These are phyloP conservation scores for Nannizziopsis arthrosporioides DNA, from an alignment of 2,329 filamentous ascomycete genomes.

Conservation along the genomic window DNA sequence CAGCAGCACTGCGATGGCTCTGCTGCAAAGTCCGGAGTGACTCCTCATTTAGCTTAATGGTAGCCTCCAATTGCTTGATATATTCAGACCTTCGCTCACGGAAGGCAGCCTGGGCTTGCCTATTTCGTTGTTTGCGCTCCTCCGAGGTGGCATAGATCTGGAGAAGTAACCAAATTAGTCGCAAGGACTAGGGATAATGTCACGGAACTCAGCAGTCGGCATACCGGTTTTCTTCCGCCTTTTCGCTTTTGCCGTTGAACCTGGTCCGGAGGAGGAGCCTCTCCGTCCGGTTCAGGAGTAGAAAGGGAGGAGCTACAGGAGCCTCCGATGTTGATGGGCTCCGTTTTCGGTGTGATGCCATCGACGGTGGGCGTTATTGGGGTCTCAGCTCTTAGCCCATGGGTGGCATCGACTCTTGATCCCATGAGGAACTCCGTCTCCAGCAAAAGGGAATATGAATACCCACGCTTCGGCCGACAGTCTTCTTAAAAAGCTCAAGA, in stretches of 20 bases:
- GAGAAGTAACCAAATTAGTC: not conserved
- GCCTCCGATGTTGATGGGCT: slow-evolving; percentile 29
- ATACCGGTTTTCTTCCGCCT: slow-evolving; percentile 91
- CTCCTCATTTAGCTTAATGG: slow-evolving; percentile 93
- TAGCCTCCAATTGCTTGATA: slow-evolving; percentile 96
- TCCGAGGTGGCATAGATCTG: slow-evolving; percentile 98
- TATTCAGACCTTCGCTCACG: slow-evolving; percentile 95
- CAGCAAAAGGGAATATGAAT: not conserved
- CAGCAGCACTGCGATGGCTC: slow-evolving; percentile 84
- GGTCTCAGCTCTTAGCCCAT: slow-evolving; percentile 30
- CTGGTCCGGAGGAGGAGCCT: slow-evolving; percentile 32
- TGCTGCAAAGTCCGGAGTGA: slow-evolving; percentile 85
- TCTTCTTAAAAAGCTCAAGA: not conserved
- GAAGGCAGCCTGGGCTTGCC: slow-evolving; percentile 94
- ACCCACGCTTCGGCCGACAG: not conserved
- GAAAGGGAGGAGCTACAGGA: slow-evolving; percentile 37
- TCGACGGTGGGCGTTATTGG: slow-evolving; percentile 21
- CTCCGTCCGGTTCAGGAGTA: slow-evolving; percentile 36
- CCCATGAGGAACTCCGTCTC: slow-evolving; percentile 26
- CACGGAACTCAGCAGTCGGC: slow-evolving; percentile 18
- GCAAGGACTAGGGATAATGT: not conserved
- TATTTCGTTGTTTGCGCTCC: slow-evolving; percentile 92
- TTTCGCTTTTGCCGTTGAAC: slow-evolving; percentile 70
- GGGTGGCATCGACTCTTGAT: slow-evolving; percentile 33
- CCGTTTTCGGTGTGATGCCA: slow-evolving; percentile 32